These are phyloP conservation scores for Isoetes taiwanensis DNA, from an alignment of 75 land plant species.

Conservation along the genomic window DNA sequence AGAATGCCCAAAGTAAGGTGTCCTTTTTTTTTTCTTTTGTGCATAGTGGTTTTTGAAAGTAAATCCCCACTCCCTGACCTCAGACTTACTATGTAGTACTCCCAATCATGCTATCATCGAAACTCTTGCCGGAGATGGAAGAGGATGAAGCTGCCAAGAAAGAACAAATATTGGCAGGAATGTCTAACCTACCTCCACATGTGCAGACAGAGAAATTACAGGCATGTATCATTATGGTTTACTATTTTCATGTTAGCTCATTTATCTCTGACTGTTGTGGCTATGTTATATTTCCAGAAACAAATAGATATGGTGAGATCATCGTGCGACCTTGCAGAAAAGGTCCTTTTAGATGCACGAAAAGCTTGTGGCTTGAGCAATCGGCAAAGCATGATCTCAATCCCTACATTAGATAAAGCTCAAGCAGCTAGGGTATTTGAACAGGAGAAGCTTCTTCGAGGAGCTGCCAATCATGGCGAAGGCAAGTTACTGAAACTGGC, in stretches of 20 bases:
- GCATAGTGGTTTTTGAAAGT: not conserved
- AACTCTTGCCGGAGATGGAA: conserved; percentile 94
- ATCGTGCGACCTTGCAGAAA: conserved; percentile 86
- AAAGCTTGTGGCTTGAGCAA: conserved; percentile 65
- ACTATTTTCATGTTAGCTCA: no score
- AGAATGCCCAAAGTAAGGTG: conserved; percentile 68
- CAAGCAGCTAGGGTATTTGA: conserved; percentile 84
- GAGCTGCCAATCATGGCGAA: conserved; percentile 83
- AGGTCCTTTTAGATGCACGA: conserved; percentile 60
- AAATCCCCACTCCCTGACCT: not conserved
- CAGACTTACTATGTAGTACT: conserved; percentile 44
- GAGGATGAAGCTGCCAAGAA: conserved; percentile 54
- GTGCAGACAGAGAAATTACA: conserved; percentile 78
- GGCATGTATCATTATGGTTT: conserved; percentile 34
- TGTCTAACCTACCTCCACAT: conserved; percentile 56
- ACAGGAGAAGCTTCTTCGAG: conserved; percentile 80
- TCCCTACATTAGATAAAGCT: conserved; percentile 69
- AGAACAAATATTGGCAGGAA: conserved; percentile 62
- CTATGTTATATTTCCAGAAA: conserved; percentile 38
- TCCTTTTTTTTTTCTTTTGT: not conserved
- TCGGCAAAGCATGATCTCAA: conserved; percentile 49
- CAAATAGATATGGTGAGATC: conserved; percentile 76
- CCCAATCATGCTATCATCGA: conserved; percentile 94
- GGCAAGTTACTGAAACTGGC: conserved; percentile 21
- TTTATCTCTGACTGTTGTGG: no score